Percentiles rank a stretch among this genome's conserved stretches.
These are phyloP conservation scores for Bidens hawaiensis DNA, from an alignment of 140 eudicot genomes.

Conservation along the genomic window DNA sequence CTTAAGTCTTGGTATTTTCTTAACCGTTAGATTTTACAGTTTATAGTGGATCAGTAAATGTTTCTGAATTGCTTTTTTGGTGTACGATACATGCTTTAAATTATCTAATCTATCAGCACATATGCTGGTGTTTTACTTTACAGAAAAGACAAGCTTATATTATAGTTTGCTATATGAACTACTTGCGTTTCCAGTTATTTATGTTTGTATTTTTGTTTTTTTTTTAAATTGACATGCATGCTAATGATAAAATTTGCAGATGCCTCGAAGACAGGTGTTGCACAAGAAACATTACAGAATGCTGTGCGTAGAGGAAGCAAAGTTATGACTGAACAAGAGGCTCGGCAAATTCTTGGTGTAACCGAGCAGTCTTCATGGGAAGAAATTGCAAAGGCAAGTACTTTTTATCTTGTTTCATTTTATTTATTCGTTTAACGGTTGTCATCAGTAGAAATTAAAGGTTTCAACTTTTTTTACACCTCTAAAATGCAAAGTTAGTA, in stretches of 20 bases:
- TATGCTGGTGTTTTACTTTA: not conserved
- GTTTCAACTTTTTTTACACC: not conserved
- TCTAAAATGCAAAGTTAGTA: not conserved
- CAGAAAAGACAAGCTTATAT: not conserved
- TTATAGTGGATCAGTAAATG: not conserved
- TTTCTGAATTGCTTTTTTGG: not conserved
- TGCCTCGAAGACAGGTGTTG: constrained; percentile 72
- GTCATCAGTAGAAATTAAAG: not conserved
- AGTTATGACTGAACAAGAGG: constrained; percentile 71
- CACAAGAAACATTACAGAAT: constrained; percentile 64
- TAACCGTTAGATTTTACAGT: not conserved
- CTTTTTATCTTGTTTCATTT: not conserved
- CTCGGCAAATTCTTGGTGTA: constrained; percentile 75
- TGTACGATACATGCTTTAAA: not conserved
- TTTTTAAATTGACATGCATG: not conserved
- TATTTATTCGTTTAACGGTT: not conserved
- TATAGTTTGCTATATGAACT: not conserved
- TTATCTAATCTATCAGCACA: not conserved
- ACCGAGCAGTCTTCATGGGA: constrained; percentile 58
- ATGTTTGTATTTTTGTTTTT: not conserved
- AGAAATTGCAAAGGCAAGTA: constrained; percentile 52
- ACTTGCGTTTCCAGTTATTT: not conserved
- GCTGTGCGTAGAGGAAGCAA: constrained; percentile 63
- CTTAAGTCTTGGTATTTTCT: not conserved
- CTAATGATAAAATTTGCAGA: constrained; percentile 35